Evolutionary conservation across 1,284 basidiomycete genomes (phyloP).

Genomic region (Rhodotorula sp.): DNA sequence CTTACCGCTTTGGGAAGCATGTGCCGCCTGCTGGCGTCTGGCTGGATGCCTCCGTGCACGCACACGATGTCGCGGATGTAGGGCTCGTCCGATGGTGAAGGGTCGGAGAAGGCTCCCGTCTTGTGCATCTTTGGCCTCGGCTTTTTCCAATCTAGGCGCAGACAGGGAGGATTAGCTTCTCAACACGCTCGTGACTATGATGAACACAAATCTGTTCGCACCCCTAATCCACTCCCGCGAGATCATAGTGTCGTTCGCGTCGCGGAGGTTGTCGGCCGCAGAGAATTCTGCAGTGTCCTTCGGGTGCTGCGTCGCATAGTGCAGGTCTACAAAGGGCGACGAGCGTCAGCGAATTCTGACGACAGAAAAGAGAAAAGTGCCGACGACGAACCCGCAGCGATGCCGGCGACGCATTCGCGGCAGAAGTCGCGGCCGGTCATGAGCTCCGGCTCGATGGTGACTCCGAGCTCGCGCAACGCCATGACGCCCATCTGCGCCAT

Average conservation of each 20-base stretch:
- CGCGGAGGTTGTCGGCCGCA: conserved; percentile 42
- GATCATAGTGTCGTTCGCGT: conserved; percentile 50
- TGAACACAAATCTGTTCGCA: conserved; percentile 42
- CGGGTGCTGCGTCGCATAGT: conserved; percentile 68
- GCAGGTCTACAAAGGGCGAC: conserved; percentile 56
- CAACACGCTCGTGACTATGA: too few species aligned
- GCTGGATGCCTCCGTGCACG: conserved; percentile 64
- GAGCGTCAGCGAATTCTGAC: background rate
- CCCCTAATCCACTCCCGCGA: conserved; percentile 76
- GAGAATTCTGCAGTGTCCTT: conserved; percentile 62
- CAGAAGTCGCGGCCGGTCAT: conserved; percentile 61
- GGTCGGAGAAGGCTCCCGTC: conserved; percentile 58
- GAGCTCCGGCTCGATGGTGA: conserved; percentile 55
- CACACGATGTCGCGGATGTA: conserved; percentile 65
- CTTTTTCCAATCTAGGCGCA: conserved; percentile 65
- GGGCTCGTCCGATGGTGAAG: conserved; percentile 62
- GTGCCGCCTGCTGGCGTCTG: conserved; percentile 52
- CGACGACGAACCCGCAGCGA: conserved; percentile 62
- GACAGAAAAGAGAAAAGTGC: conserved; percentile 2
- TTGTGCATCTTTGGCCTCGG: conserved; percentile 71
- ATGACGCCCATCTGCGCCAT: conserved; percentile 51
- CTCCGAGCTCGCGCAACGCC: conserved; percentile 18
- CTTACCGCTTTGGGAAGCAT: conserved; percentile 50
- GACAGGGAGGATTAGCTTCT: too few species aligned
- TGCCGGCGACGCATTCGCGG: conserved; percentile 59